A percentile compares a stretch with the other conserved stretches of the same genome.
Evolutionary conservation across 345 rosid genomes (phyloP).

Genomic region (Syzygium oleosum): DNA sequence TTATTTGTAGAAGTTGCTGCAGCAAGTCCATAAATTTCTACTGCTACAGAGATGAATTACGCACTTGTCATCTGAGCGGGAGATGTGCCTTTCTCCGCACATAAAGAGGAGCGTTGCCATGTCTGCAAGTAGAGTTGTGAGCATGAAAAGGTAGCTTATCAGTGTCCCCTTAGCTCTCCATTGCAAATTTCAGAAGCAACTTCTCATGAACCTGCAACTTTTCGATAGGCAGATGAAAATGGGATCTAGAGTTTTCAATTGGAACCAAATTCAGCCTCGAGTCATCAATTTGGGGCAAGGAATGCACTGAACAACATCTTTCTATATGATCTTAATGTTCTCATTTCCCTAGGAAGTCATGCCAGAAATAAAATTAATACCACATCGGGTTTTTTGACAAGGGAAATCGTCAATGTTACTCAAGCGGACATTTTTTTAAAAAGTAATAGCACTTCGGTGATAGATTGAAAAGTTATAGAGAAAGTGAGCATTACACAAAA

Average conservation of each 20-base stretch:
- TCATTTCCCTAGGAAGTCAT: fast-evolving
- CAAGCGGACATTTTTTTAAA: fast-evolving
- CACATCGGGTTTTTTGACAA: not conserved
- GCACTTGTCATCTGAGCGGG: not conserved
- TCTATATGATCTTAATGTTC: not conserved
- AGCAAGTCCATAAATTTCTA: not conserved
- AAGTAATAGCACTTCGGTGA: too few relatives aligned
- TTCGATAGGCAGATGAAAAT: not conserved
- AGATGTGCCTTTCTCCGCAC: not conserved
- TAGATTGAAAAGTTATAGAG: too few relatives aligned
- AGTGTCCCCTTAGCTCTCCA: not conserved
- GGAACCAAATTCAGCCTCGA: not conserved
- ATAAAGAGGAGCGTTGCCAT: not conserved
- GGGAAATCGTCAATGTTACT: not conserved
- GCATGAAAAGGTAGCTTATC: not conserved
- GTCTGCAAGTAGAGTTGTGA: not conserved
- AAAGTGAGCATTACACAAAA: not conserved
- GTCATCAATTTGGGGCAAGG: not conserved
- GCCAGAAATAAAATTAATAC: not conserved
- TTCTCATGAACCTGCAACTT: not conserved
- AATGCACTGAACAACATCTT: fast-evolving
- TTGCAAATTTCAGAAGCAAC: not conserved
- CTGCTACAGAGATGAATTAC: not conserved
- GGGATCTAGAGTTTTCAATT: not conserved
- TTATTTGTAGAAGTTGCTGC: not conserved